These are phyloP conservation scores for Citrullus amarus DNA, from an alignment of 306 rosid species.

Conservation along the genomic window DNA sequence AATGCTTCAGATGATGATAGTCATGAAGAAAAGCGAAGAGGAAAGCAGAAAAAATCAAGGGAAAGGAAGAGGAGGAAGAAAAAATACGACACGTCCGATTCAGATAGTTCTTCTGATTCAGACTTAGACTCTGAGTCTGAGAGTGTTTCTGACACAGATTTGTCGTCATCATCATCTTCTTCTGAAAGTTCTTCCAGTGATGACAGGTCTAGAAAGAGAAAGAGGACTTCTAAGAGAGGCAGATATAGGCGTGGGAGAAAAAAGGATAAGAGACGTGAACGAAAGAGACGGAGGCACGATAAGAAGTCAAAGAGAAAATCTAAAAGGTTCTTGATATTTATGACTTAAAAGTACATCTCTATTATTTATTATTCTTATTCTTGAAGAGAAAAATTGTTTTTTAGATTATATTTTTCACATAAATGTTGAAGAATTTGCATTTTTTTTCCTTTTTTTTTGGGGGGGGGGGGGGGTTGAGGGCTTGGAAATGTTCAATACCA, in stretches of 20 bases:
- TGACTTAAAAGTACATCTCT: neutral
- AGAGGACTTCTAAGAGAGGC: conserved; percentile 60
- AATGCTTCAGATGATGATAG: conserved; percentile 40
- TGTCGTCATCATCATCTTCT: conserved; percentile 63
- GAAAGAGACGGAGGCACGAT: conserved; percentile 43
- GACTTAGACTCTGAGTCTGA: conserved; percentile 65
- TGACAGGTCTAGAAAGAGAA: conserved; percentile 70
- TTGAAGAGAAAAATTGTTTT: neutral
- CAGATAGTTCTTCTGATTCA: conserved; percentile 73
- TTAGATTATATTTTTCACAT: too few relatives aligned
- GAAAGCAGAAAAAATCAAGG: conserved; percentile 56
- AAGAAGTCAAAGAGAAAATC: conserved; percentile 60
- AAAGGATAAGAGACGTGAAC: conserved; percentile 60
- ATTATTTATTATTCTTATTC: neutral
- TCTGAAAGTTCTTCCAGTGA: conserved; percentile 64
- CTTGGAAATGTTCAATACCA: neutral
- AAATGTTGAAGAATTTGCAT: too few relatives aligned
- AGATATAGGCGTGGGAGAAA: conserved; percentile 49
- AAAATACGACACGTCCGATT: conserved; percentile 48
- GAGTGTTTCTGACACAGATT: conserved; percentile 64
- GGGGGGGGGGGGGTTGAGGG: neutral
- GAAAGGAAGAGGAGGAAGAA: conserved; percentile 59
- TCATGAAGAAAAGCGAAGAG: conserved; percentile 40
- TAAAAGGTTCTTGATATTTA: conserved; percentile 37
- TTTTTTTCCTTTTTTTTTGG: neutral